Evolutionary conservation across 306 rosid genomes (phyloP).

Genomic region (Trifolium fragiferum): DNA sequence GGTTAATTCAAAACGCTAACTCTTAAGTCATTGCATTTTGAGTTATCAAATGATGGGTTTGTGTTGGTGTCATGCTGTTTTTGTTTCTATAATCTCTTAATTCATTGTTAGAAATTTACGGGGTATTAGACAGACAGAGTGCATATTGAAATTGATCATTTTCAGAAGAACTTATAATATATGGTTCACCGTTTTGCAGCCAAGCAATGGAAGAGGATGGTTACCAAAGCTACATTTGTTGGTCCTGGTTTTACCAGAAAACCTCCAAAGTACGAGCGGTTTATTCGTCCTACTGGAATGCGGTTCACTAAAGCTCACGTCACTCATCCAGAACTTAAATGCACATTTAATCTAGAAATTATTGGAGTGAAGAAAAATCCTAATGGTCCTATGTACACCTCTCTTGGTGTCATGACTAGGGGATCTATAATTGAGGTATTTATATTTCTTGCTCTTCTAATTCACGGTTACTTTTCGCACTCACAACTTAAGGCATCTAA

Average conservation of each 20-base stretch:
- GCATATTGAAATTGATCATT: not conserved
- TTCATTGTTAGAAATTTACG: not conserved
- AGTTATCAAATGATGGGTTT: slow-evolving; percentile 13
- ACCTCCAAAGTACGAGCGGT: slow-evolving; percentile 94
- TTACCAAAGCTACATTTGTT: slow-evolving; percentile 93
- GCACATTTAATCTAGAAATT: slow-evolving; percentile 89
- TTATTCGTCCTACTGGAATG: slow-evolving; percentile 85
- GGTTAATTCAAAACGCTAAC: not conserved
- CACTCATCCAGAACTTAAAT: slow-evolving; percentile 94
- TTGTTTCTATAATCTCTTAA: not conserved
- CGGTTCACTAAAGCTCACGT: slow-evolving; percentile 93
- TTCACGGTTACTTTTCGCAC: not conserved
- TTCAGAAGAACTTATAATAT: slow-evolving; percentile 8
- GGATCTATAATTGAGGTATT: slow-evolving; percentile 92
- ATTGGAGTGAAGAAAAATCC: slow-evolving; percentile 97
- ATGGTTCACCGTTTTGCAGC: slow-evolving; percentile 53
- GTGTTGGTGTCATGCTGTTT: not conserved
- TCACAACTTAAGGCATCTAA: slow-evolving; percentile 7
- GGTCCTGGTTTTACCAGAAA: slow-evolving; percentile 93
- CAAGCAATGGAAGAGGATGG: slow-evolving; percentile 98
- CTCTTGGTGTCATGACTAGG: slow-evolving; percentile 89
- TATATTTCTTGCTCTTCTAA: slow-evolving; percentile 1
- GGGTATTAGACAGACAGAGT: not conserved
- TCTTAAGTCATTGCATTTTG: not conserved
- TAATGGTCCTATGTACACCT: slow-evolving; percentile 87